Evolutionary conservation across 2,329 filamentous ascomycete species (phyloP).

Genomic region (Penicillium decumbens): DNA sequence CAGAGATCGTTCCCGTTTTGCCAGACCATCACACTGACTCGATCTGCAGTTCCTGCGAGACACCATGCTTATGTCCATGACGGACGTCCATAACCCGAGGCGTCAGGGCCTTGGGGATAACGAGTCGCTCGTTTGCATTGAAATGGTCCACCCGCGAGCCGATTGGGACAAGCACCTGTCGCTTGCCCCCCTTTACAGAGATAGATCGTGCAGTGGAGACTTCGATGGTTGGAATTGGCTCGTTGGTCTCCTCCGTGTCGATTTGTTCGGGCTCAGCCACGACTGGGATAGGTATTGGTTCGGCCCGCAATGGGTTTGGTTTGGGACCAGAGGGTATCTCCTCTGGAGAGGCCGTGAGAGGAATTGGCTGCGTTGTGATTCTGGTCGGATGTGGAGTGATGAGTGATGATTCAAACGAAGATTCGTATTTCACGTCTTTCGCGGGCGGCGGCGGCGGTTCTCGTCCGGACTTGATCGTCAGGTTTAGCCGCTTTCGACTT

Average conservation of each 20-base stretch:
- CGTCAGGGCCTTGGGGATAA: conserved; percentile 26
- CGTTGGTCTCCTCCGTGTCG: conserved; percentile 7
- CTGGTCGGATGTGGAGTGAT: neutral
- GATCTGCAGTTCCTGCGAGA: conserved; percentile 32
- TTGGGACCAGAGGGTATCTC: conserved; percentile 7
- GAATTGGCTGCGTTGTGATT: neutral
- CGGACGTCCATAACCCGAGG: conserved; percentile 29
- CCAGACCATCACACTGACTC: conserved; percentile 23
- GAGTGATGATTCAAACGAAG: neutral
- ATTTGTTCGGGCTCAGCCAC: conserved; percentile 10
- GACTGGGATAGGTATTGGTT: conserved; percentile 18
- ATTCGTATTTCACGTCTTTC: conserved; percentile 1
- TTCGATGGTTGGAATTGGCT: conserved; percentile 25
- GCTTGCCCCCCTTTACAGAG: conserved; percentile 34
- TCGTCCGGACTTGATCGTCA: conserved; percentile 4
- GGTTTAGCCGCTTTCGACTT: neutral
- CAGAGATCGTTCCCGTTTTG: no score
- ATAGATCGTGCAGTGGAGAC: conserved; percentile 40
- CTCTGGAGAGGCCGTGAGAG: conserved; percentile 9
- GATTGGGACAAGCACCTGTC: conserved; percentile 38
- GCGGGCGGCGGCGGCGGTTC: neutral
- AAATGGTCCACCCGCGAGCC: conserved; percentile 23
- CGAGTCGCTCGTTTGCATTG: conserved; percentile 28
- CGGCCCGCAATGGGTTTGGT: neutral
- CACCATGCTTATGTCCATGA: conserved; percentile 28